Percentiles rank a stretch among this genome's conserved stretches.
These are phyloP conservation scores for Pseudogymnoascus sp. DNA, from an alignment of 2,329 filamentous ascomycete genomes.

Conservation along the genomic window DNA sequence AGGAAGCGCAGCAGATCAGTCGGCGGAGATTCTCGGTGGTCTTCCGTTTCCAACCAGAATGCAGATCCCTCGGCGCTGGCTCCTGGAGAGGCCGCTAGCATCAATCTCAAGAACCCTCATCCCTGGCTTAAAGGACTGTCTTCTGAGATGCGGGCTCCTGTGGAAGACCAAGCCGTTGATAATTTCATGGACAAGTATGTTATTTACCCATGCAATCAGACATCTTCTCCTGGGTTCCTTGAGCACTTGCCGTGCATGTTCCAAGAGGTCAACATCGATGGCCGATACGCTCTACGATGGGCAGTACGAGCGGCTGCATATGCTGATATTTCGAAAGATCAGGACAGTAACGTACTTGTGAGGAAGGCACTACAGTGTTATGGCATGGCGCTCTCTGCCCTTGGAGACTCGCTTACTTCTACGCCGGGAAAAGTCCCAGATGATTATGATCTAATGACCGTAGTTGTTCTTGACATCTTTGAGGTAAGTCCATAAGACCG, in stretches of 20 bases:
- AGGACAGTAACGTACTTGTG: conserved; percentile 18
- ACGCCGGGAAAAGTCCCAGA: conserved; percentile 30
- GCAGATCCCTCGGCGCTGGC: background rate
- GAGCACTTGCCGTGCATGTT: conserved; percentile 34
- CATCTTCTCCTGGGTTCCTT: conserved; percentile 33
- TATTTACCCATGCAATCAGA: conserved; percentile 31
- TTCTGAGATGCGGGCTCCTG: conserved; percentile 8
- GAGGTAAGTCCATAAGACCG: conserved; percentile 26
- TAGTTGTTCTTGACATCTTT: conserved; percentile 35
- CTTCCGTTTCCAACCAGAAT: background rate
- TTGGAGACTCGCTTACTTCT: conserved; percentile 27
- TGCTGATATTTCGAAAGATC: conserved; percentile 28
- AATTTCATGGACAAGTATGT: conserved; percentile 35
- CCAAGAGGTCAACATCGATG: conserved; percentile 32
- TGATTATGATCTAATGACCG: conserved; percentile 36
- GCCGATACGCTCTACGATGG: conserved; percentile 32
- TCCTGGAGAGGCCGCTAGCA: background rate
- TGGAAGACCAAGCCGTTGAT: conserved; percentile 27
- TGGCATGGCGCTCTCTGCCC: conserved; percentile 29
- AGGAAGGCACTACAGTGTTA: conserved; percentile 30
- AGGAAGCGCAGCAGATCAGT: background rate
- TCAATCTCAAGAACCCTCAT: conserved; percentile 11
- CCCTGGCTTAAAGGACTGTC: conserved; percentile 24
- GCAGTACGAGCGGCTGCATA: conserved; percentile 33
- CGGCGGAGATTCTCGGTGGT: conserved; percentile 9